Evolutionary conservation across 441 rosid genomes (phyloP).

Genomic region (Gossypium gossypioides): DNA sequence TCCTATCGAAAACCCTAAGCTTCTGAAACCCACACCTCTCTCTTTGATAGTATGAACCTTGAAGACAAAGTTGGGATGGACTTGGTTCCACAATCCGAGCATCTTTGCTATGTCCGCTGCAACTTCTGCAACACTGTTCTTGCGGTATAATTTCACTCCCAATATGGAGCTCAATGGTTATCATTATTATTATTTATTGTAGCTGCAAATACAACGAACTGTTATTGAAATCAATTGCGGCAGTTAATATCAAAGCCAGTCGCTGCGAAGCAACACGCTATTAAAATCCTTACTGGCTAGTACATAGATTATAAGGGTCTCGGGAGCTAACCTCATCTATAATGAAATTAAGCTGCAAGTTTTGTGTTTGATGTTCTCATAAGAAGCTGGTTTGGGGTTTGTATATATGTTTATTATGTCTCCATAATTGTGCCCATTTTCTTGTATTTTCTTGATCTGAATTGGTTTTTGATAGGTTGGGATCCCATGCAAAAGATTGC

Average conservation of each 20-base stretch:
- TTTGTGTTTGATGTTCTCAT: not conserved
- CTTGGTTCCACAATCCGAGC: constrained; percentile 54
- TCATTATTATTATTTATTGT: not conserved
- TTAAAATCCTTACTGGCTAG: not conserved
- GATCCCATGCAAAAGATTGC: constrained; percentile 78
- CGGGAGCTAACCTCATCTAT: not conserved
- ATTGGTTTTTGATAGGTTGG: constrained; percentile 51
- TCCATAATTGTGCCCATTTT: not conserved
- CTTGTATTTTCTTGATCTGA: not conserved
- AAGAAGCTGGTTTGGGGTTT: not conserved
- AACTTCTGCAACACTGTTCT: constrained; percentile 97
- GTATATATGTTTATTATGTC: not conserved
- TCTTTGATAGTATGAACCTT: constrained; percentile 35
- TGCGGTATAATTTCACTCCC: constrained; percentile 41
- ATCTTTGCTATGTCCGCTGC: constrained; percentile 93
- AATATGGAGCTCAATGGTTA: not conserved
- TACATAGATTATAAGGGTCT: not conserved
- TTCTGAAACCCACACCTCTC: not conserved
- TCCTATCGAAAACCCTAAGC: constrained; percentile 6
- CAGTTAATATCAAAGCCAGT: not conserved
- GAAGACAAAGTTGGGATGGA: constrained; percentile 66
- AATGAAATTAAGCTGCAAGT: not conserved
- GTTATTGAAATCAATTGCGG: not conserved
- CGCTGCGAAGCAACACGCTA: not conserved
- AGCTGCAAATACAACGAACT: not conserved